These are phyloP conservation scores for Sporisorium sorghi DNA, from an alignment of 1,284 basidiomycete species.

Conservation along the genomic window DNA sequence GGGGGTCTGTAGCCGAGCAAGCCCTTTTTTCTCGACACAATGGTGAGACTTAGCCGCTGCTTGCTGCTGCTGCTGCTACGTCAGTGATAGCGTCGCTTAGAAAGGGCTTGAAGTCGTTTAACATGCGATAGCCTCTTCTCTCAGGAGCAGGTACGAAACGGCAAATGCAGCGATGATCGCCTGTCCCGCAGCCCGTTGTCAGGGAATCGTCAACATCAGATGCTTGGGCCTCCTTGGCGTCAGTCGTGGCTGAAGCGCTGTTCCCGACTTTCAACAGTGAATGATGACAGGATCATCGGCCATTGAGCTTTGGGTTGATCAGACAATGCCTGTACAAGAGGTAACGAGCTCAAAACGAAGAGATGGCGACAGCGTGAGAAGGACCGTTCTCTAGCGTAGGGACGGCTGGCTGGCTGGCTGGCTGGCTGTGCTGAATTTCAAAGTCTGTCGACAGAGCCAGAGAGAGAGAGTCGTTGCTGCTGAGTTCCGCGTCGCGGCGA, in stretches of 20 bases:
- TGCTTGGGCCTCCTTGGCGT: neutral
- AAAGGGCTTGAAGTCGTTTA: neutral
- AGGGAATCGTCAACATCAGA: neutral
- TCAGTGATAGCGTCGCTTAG: neutral
- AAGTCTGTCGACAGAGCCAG: too few relatives aligned
- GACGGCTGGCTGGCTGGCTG: too few relatives aligned
- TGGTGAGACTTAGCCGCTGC: too few relatives aligned
- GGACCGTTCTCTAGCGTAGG: too few relatives aligned
- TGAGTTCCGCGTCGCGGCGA: conserved; percentile 5
- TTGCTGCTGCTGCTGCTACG: neutral
- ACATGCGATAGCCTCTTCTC: too few relatives aligned
- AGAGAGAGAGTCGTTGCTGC: neutral
- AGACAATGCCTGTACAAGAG: neutral
- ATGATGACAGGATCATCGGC: too few relatives aligned
- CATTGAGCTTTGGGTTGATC: too few relatives aligned
- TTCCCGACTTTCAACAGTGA: neutral
- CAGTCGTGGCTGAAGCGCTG: neutral
- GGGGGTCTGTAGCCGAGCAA: neutral
- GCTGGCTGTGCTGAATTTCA: too few relatives aligned
- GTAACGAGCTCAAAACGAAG: neutral
- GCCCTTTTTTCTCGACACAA: too few relatives aligned
- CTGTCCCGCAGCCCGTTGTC: too few relatives aligned
- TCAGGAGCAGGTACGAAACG: too few relatives aligned
- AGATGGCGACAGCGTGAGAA: too few relatives aligned
- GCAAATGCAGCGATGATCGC: neutral